A percentile compares a stretch with the other conserved stretches of the same genome.
Conservation (phyloP, 345 rosid species). For the Linum usitatissimum region DNA sequence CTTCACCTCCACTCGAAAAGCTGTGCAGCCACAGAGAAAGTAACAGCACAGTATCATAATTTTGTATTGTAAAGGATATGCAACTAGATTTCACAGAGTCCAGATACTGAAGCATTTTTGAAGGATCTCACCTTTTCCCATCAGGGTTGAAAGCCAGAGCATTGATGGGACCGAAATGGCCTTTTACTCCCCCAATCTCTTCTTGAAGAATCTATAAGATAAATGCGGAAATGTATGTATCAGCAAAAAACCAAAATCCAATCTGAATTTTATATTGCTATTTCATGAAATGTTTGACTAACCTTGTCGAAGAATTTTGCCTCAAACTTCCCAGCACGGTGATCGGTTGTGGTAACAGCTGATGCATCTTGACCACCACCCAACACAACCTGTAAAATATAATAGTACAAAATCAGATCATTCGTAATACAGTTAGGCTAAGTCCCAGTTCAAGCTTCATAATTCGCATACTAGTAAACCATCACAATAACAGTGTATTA, state of each 20-base stretch:
- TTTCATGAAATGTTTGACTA: background rate
- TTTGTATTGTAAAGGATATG: too few relatives aligned
- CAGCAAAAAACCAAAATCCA: background rate
- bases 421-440: background rate
- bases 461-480: background rate
- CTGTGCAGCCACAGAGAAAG: conserved; percentile 19
- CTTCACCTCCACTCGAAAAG: conserved; percentile 97
- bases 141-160: conserved; percentile 93
- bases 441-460: background rate
- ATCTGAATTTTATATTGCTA: too few relatives aligned
- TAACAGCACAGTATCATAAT: background rate
- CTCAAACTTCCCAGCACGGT: conserved; percentile 96
- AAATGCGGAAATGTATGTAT: background rate
- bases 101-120: too few relatives aligned
- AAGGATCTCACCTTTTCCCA: conserved; percentile 58
- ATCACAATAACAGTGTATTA: background rate
- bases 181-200: conserved; percentile 95
- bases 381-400: conserved; percentile 62
- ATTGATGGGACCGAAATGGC: conserved; percentile 96
- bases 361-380: conserved; percentile 99
- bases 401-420: background rate
- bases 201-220: conserved; percentile 55
- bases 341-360: conserved; percentile 90
- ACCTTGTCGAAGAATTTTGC: conserved; percentile 91
- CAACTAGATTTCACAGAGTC: too few relatives aligned